Evolutionary conservation across 73 alveolate genomes (phyloP).

Genomic region (Paramecium sonneborni): DNA sequence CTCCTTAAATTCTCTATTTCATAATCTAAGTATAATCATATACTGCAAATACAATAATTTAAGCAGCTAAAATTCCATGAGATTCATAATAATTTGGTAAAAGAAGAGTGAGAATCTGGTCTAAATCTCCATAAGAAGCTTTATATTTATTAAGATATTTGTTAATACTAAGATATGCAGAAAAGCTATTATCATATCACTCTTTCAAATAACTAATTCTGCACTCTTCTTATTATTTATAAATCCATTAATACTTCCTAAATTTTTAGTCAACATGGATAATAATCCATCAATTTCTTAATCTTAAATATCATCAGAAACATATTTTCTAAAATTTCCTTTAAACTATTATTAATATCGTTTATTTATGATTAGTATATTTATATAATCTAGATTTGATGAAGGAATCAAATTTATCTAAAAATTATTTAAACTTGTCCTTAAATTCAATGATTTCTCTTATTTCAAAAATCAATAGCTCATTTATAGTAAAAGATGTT

Average conservation of each 20-base stretch:
- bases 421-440: not conserved
- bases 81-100: slow-evolving; percentile 19
- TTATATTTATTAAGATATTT: slow-evolving; percentile 16
- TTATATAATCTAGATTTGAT: not conserved
- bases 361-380: not conserved
- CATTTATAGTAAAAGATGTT: not conserved
- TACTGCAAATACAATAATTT: not conserved
- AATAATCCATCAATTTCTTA: slow-evolving; percentile 21
- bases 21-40: not conserved
- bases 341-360: slow-evolving; percentile 26
- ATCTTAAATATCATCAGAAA: not conserved
- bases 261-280: not conserved
- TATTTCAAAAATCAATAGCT: not conserved
- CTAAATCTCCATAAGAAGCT: not conserved
- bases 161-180: not conserved
- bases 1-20: not conserved
- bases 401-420: not conserved
- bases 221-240: not conserved
- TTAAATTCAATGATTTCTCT: not conserved
- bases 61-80: not conserved
- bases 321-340: not conserved
- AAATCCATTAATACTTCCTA: slow-evolving; percentile 24
- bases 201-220: not conserved
- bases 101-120: not conserved
- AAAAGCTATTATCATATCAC: not conserved